Base-by-base conservation (phyloP, 2,329 filamentous ascomycete species). In the Calonectria honghensis region DNA sequence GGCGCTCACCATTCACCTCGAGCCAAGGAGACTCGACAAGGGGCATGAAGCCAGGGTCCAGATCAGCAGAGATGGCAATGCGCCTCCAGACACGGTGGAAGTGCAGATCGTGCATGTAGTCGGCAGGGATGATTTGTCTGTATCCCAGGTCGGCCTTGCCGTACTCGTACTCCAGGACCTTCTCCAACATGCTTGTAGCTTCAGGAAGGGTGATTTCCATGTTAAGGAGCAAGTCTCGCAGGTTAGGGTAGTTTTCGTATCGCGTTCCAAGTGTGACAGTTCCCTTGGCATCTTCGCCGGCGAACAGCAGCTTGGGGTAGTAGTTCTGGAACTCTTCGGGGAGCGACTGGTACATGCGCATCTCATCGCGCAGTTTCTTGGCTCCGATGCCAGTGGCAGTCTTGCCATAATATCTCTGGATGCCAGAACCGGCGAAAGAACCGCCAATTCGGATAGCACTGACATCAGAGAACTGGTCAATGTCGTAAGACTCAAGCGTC, bases 81-180 rank as follows among this genome's bases (percentile, higher is more conserved):
- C 64, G 64, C 32, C 50, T 52, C 64, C 64, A 67, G 31, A 67
- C 64, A n/a, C 64, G 64, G 35, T 67, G 64, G 48, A 67, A 67
- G 32, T 67, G 64, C 14, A 51, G 51, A 41, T 67, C 64, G 6
- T 67, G 31, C 48, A 67, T 52, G 24, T 67, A 67, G 32, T 67
- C 50, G 13, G 48, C 48, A 13, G 64, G 64, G 31, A 67, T 52
- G 18, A 48, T 48, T n/a, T 54, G 64, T 41, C 64, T 41, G 48
- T 67, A 32, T 18, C 18, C 20, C 48, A 67, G 37, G 37, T 61
- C 57, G 6, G 57, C 57, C n/a, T 39, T 61, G 20, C 57, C 57
- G 10, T 61, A 61, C 35, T 61, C 57, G 13, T 61, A 61, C 37
- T 61, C 20, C n/a, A 61, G 18, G 10, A 61, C 57, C 24, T 61